Evolutionary conservation across 495 filamentous ascomycete species (phyloP).

Genomic region (Glarea lozoyensis): DNA sequence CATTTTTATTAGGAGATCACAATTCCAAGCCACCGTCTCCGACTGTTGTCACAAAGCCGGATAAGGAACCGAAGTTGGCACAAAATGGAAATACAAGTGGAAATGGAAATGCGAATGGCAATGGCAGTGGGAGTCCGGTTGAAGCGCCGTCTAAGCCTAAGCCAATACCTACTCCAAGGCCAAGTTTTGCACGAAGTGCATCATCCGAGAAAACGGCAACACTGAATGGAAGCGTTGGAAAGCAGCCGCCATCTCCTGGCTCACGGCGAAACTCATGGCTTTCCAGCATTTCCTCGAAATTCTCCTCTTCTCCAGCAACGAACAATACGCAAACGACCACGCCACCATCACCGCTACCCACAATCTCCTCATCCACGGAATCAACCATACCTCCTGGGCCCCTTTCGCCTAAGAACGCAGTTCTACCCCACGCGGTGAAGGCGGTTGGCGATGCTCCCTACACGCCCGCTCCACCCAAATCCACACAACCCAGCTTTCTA

Average conservation of each 20-base stretch:
- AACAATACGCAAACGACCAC: slow-evolving; percentile 30
- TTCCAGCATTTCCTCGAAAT: slow-evolving; percentile 84
- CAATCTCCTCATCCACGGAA: slow-evolving; percentile 24
- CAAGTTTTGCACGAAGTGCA: slow-evolving; percentile 20
- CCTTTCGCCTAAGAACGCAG: slow-evolving; percentile 38
- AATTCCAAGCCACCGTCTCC: slow-evolving; percentile 2
- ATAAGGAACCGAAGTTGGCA: slow-evolving; percentile 4
- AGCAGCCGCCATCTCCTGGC: slow-evolving; percentile 23
- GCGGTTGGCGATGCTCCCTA: slow-evolving; percentile 46
- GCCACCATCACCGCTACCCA: slow-evolving; percentile 41
- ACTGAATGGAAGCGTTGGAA: slow-evolving; percentile 26
- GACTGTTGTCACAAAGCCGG: neutral
- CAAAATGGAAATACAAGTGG: slow-evolving; percentile 17
- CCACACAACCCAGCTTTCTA: slow-evolving; percentile 63
- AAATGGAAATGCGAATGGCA: no score
- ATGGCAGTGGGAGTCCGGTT: no score
- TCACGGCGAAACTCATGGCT: slow-evolving; percentile 79
- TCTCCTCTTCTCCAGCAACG: slow-evolving; percentile 50
- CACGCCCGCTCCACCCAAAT: slow-evolving; percentile 56
- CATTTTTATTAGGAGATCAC: slow-evolving; percentile 5
- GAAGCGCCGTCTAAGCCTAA: slow-evolving; percentile 23
- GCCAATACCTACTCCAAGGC: slow-evolving; percentile 19
- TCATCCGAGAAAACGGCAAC: slow-evolving; percentile 28
- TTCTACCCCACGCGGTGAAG: slow-evolving; percentile 39
- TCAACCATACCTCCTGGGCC: slow-evolving; percentile 45